Evolutionary conservation across 169 alveolate species (phyloP).

Genomic region (Eimeria maxima): DNA sequence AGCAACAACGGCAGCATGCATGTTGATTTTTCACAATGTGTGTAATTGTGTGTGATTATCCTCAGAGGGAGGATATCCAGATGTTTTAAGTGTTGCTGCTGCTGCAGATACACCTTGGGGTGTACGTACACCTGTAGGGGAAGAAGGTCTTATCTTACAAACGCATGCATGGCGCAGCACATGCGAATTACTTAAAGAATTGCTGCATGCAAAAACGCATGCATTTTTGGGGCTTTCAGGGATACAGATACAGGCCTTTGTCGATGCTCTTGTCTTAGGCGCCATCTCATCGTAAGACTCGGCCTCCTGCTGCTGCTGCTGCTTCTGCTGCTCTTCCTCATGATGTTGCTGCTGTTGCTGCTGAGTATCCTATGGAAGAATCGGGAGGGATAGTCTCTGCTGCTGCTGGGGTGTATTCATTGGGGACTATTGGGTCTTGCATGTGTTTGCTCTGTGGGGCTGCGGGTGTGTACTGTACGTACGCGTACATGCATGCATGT

Average conservation of each 20-base stretch:
- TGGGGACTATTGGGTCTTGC: background rate
- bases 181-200: background rate
- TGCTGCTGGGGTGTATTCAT: background rate
- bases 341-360: background rate
- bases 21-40: too few relatives aligned
- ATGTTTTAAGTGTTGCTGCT: background rate
- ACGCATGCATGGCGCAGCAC: conserved; percentile 45
- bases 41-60: too few relatives aligned
- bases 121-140: background rate
- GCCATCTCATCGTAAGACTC: conserved; percentile 25
- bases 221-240: background rate
- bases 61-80: too few relatives aligned
- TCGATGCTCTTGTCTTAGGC: conserved; percentile 43
- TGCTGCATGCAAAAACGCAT: background rate
- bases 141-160: background rate
- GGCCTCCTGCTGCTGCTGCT: background rate
- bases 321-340: background rate
- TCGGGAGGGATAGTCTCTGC: background rate
- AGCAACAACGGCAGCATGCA: too few relatives aligned
- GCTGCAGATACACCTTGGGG: background rate
- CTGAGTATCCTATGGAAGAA: background rate
- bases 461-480: too few relatives aligned
- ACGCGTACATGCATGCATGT: background rate
- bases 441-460: too few relatives aligned
- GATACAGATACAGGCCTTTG: conserved; percentile 7